Evolutionary conservation across 1,284 basidiomycete genomes (phyloP), one percentile per base, ranked within the genome.

Genomic region (Leucocoprinus gongylophorus): DNA sequence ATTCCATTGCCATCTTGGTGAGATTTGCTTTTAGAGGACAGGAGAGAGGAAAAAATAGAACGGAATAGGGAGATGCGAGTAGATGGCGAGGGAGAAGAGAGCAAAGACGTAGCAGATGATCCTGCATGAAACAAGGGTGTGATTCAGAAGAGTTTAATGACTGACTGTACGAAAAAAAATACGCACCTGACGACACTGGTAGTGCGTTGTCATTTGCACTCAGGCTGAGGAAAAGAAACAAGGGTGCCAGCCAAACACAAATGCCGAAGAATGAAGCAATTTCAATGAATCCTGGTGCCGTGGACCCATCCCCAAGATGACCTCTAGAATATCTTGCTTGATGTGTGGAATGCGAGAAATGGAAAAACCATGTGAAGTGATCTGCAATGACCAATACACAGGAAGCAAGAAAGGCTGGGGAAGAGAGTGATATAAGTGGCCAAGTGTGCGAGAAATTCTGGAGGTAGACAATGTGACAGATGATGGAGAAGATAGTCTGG

Each of bases 191-290:
- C 13, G 77, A 73, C 26, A 73, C 74, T 1, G 94, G 95, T 12
- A 97, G 76, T 2, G 92, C 90, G 62, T 97, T 91, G 64, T 97
- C 95, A 59, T 95, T 97, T 9, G 94, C 94, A 59, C 91, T 95
- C 51, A 97, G 71, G 63, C 91, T 95, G 57, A 97, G 71, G 74
- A 97, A 97, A 21, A 97, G 70, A 69, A 93, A 97, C 28, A 97
- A 68, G 6, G 93, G 92, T 15, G 86, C 83, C 48, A 93, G 80
- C 94, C 94, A 97, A 5, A 97, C 88, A 68, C 91, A 95, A 23
- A 94, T 70, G 1, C 83, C 91, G 63, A 97, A 97, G 70, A 95
- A 97, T 3, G 91, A 88, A 15, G 93, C 89, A 46, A 95, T 89
- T 61, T 97, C 93, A 50, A 83, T 78, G 64, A 97, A 95, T 1